Base-by-base conservation (phyloP, 306 rosid genomes). In the Amphicarpaea edgeworthii region DNA sequence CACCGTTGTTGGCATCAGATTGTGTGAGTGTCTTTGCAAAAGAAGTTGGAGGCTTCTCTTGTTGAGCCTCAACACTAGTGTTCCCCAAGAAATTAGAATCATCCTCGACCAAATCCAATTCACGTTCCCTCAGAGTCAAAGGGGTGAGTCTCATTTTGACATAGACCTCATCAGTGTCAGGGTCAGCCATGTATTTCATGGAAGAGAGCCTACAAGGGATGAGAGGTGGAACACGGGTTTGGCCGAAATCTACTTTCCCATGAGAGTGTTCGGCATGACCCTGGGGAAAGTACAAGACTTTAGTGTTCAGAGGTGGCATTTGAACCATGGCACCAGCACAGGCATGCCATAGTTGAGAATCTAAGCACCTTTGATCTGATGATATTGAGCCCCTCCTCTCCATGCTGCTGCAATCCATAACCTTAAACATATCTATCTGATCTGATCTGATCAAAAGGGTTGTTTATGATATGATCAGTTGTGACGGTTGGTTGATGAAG, bases 251-350 rank as follows among this genome's bases (percentile, higher is more conserved):
- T 0, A 88, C 80, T 45, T 77, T 75, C 58, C 82, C 89, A 1
- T 77, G 81, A 40, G 93, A 88, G 38, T 89, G 94, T 60, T 96
- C 99, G 5, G 91, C 91, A 72, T 96, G 98, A 16, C 99, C 99
- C 68, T 96, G 99, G 71, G 98, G 99, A 53, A 92, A 96, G 86
- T 96, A 96, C 77, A 88, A 83, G 68, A 92, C 87, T 77, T 90
- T 90, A 6, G 97, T 85, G 90, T 88, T 88, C 12, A 90, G 81
- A 46, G 90, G 87, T 21, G 99, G 96, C 90, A 96, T 85, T 88
- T 90, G 96, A 83, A 92, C 97, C 99, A 90, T 85, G 75, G 93
- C 91, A 71, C 99, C 99, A 17, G 99, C 99, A 65, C 97, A 92
- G 2, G 97, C 98, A 50, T 90, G 98, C 98, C 98, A 96, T 20